phyloP scores from a whole-genome alignment of 116 monocot genomes.

The Zostera marina region DNA sequence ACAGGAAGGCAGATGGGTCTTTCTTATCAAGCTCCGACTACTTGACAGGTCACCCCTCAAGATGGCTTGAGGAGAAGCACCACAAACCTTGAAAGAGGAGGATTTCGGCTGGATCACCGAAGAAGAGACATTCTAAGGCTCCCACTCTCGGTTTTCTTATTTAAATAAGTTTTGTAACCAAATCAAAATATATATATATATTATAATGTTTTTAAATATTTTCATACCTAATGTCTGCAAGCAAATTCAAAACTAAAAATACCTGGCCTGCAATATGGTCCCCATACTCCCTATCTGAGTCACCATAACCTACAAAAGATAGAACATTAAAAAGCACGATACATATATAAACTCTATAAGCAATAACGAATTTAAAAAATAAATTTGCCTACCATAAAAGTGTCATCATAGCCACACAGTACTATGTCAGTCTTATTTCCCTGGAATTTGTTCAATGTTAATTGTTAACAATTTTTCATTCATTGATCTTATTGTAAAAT shows the following conservation, averaged over 20 bases:
- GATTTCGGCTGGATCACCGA: too few relatives aligned
- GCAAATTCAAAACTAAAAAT: not conserved
- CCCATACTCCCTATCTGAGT: slow-evolving; percentile 95
- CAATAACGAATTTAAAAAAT: not conserved
- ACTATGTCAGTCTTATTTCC: slow-evolving; percentile 82
- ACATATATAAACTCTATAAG: not conserved
- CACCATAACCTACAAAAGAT: slow-evolving; percentile 55
- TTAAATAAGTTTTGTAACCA: too few relatives aligned
- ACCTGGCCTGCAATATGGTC: slow-evolving; percentile 94
- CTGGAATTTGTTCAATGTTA: slow-evolving; percentile 15
- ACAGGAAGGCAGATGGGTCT: too few relatives aligned
- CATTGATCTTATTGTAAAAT: not conserved
- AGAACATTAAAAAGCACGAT: not conserved
- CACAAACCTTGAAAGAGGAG: too few relatives aligned
- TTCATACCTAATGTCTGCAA: too few relatives aligned
- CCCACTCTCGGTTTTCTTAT: too few relatives aligned
- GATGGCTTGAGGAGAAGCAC: too few relatives aligned
- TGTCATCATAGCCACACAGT: slow-evolving; percentile 67
- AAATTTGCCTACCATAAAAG: slow-evolving; percentile 42
- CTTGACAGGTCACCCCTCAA: too few relatives aligned
- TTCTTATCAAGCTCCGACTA: too few relatives aligned
- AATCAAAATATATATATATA: too few relatives aligned
- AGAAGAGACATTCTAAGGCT: too few relatives aligned
- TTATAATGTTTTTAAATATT: too few relatives aligned
- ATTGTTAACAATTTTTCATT: not conserved